Percentiles rank a stretch among this genome's conserved stretches.
These are phyloP conservation scores for Ogataea neopini DNA, from an alignment of 805 yeast species.

Conservation along the genomic window DNA sequence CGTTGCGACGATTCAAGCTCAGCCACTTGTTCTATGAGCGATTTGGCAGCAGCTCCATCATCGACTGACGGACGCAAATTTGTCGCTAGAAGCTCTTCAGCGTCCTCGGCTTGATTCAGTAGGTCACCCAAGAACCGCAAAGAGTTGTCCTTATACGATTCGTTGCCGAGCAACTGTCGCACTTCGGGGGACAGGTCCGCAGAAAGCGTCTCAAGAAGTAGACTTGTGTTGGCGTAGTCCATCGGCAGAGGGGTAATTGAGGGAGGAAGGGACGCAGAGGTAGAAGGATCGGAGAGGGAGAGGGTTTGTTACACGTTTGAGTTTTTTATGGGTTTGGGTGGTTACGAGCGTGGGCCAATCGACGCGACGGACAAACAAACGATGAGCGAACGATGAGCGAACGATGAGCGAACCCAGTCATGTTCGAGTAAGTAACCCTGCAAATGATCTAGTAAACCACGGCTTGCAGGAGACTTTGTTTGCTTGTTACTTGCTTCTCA, in stretches of 20 bases:
- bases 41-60: constrained; percentile 25
- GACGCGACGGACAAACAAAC: too few relatives aligned
- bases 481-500: too few relatives aligned
- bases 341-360: constrained; percentile 16
- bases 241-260: neutral
- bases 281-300: too few relatives aligned
- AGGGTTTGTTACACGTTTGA: neutral
- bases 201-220: constrained; percentile 40
- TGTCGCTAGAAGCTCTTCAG: constrained; percentile 34
- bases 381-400: too few relatives aligned
- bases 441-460: too few relatives aligned
- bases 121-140: constrained; percentile 39
- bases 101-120: constrained; percentile 43
- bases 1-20: constrained; percentile 64
- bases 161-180: constrained; percentile 25
- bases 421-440: too few relatives aligned
- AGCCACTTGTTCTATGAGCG: constrained; percentile 69
- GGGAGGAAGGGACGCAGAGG: neutral
- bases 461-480: too few relatives aligned
- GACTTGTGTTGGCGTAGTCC: constrained; percentile 21
- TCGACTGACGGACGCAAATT: constrained; percentile 29
- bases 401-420: too few relatives aligned
- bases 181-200: constrained; percentile 31
- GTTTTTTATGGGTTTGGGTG: neutral
- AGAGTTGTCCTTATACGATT: constrained; percentile 37